Percentiles rank a stretch among this genome's conserved stretches.
phyloP scores from a whole-genome alignment of 345 rosid species.

The Capsella bursapastoris region DNA sequence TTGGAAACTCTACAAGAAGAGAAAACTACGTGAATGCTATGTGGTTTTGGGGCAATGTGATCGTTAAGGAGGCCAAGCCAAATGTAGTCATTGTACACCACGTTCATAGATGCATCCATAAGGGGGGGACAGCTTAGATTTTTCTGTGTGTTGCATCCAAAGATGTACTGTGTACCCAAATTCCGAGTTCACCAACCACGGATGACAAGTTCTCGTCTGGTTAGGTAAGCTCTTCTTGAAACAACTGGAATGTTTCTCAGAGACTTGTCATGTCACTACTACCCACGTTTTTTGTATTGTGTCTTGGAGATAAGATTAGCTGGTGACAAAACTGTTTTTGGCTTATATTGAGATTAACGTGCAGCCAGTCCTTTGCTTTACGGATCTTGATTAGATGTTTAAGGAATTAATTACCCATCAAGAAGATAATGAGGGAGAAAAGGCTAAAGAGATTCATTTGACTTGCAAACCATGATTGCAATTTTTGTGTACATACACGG shows the following conservation, averaged over 20 bases:
- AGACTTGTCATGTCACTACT: neutral
- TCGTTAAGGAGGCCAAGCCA: neutral
- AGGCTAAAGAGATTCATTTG: constrained; percentile 16
- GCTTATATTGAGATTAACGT: constrained; percentile 6
- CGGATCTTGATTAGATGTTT: constrained; percentile 29
- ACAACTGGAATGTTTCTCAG: neutral
- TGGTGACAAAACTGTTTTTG: constrained; percentile 3
- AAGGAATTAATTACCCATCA: constrained; percentile 5
- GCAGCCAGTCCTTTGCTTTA: neutral
- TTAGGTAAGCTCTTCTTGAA: constrained; percentile 16
- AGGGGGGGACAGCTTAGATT: neutral
- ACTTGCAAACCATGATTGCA: constrained; percentile 15
- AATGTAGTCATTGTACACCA: neutral
- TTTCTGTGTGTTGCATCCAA: constrained; percentile 4
- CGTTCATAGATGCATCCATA: constrained; percentile 5
- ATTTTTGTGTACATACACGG: constrained; percentile 16
- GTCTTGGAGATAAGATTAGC: constrained; percentile 17
- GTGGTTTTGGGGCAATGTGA: neutral
- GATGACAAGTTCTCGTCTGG: neutral
- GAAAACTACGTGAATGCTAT: neutral
- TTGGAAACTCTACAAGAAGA: neutral
- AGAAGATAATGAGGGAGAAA: constrained; percentile 22
- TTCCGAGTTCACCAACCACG: constrained; percentile 9
- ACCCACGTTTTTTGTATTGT: constrained; percentile 20
- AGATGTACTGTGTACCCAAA: neutral